Evolutionary conservation across 225 moss, liverwort and hornwort species (phyloP).

Genomic region (Physcomitrium patens): DNA sequence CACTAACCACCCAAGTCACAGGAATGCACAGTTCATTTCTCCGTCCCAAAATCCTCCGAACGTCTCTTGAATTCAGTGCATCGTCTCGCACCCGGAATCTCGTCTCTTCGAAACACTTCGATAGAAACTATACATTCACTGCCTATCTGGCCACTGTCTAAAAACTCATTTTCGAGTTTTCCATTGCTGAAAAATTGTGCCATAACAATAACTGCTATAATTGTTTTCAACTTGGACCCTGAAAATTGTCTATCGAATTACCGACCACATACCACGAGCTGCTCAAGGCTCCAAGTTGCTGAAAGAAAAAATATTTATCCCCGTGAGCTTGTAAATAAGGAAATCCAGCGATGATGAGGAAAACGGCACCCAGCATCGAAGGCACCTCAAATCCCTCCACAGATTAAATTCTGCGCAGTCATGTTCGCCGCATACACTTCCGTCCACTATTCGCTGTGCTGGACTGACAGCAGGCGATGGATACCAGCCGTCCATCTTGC

Average conservation of each 20-base stretch:
- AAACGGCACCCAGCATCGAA: conserved; percentile 6
- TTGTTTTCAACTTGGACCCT: too few species aligned
- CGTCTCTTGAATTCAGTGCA: too few species aligned
- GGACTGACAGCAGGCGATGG: background rate
- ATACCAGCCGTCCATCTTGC: rapidly evolving
- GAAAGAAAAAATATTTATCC: background rate
- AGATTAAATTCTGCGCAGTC: background rate
- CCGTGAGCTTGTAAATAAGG: background rate
- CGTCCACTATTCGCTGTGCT: background rate
- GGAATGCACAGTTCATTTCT: background rate
- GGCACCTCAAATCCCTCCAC: conserved; percentile 3
- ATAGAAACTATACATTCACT: too few species aligned
- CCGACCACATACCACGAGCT: too few species aligned
- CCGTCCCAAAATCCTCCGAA: background rate
- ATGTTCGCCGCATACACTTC: background rate
- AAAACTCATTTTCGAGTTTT: too few species aligned
- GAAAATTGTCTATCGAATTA: too few species aligned
- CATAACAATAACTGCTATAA: too few species aligned
- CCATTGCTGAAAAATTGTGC: too few species aligned
- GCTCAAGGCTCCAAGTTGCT: too few species aligned
- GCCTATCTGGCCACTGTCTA: too few species aligned
- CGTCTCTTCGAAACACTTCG: too few species aligned
- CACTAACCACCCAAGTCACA: background rate
- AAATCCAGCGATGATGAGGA: background rate
- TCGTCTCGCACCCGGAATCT: too few species aligned